These are phyloP conservation scores for Amphirosellinia nigrospora DNA, from an alignment of 495 filamentous ascomycete genomes.

Conservation along the genomic window DNA sequence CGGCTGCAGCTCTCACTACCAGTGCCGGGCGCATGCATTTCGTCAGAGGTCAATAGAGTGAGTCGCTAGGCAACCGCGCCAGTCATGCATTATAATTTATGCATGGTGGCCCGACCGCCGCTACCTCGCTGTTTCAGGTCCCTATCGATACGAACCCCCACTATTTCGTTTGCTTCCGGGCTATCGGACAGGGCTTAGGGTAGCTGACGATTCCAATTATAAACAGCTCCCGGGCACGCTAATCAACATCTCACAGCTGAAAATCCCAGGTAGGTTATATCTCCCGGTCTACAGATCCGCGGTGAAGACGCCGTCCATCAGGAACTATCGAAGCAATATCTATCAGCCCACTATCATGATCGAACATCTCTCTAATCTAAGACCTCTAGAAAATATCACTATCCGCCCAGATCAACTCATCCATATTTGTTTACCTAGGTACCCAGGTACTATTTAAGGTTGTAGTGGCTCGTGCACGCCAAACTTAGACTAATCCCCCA, in stretches of 20 bases:
- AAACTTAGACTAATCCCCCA: too few species aligned
- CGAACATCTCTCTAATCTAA: not conserved
- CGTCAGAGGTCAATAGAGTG: constrained; percentile 43
- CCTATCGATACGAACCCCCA: not conserved
- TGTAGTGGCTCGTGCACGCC: constrained; percentile 5
- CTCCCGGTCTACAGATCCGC: not conserved
- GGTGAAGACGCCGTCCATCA: not conserved
- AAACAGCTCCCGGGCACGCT: not conserved
- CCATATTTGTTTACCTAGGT: not conserved
- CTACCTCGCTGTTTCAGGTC: constrained; percentile 4
- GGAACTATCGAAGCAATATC: not conserved
- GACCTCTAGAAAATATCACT: not conserved
- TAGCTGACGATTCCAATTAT: constrained; percentile 4
- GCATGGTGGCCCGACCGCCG: constrained; percentile 2
- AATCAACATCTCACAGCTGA: not conserved
- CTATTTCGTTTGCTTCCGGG: constrained; percentile 7
- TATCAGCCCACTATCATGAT: not conserved
- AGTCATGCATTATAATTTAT: not conserved
- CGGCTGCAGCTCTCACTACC: constrained; percentile 13
- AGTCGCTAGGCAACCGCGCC: constrained; percentile 38
- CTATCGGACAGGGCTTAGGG: constrained; percentile 16
- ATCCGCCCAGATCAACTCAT: not conserved
- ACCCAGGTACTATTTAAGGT: too few species aligned
- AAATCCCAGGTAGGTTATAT: not conserved
- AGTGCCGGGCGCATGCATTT: constrained; percentile 35